Evolutionary conservation across 2,329 filamentous ascomycete genomes (phyloP).

Genomic region (Fusarium lyarnte): DNA sequence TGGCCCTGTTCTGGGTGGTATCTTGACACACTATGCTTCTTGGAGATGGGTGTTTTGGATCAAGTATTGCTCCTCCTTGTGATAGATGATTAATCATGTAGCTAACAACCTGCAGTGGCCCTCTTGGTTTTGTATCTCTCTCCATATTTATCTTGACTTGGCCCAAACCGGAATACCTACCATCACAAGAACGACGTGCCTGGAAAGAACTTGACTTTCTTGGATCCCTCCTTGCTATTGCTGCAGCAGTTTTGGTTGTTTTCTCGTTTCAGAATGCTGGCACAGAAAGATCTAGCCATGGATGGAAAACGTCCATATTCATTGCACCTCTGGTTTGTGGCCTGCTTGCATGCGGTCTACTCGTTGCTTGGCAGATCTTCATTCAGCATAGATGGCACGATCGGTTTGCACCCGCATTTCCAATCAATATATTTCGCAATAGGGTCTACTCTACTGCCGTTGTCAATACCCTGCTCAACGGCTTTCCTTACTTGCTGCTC

Average conservation of each 20-base stretch:
- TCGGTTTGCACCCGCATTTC: slow-evolving; percentile 54
- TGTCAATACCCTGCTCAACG: slow-evolving; percentile 58
- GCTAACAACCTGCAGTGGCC: slow-evolving; percentile 52
- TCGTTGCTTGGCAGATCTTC: slow-evolving; percentile 45
- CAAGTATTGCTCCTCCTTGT: slow-evolving; percentile 53
- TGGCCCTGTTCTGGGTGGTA: slow-evolving; percentile 62
- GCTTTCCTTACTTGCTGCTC: slow-evolving; percentile 60
- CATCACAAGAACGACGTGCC: slow-evolving; percentile 49
- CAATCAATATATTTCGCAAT: slow-evolving; percentile 59
- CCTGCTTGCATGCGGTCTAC: slow-evolving; percentile 40
- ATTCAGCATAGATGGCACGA: slow-evolving; percentile 41
- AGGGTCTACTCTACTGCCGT: slow-evolving; percentile 55
- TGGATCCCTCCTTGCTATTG: slow-evolving; percentile 63
- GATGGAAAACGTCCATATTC: slow-evolving; percentile 55
- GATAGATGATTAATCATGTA: background rate
- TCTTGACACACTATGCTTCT: slow-evolving; percentile 58
- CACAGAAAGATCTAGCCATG: slow-evolving; percentile 39
- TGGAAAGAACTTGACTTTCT: slow-evolving; percentile 64
- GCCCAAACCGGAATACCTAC: slow-evolving; percentile 57
- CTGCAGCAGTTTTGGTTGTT: slow-evolving; percentile 63
- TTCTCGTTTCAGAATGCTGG: slow-evolving; percentile 67
- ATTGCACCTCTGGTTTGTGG: slow-evolving; percentile 46
- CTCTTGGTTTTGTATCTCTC: slow-evolving; percentile 59
- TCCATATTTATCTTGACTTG: slow-evolving; percentile 59
- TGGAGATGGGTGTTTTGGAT: slow-evolving; percentile 70